Percentiles rank a stretch among this genome's conserved stretches.
These are phyloP conservation scores for Lentinula detonsa DNA, from an alignment of 768 basidiomycete genomes.

Conservation along the genomic window DNA sequence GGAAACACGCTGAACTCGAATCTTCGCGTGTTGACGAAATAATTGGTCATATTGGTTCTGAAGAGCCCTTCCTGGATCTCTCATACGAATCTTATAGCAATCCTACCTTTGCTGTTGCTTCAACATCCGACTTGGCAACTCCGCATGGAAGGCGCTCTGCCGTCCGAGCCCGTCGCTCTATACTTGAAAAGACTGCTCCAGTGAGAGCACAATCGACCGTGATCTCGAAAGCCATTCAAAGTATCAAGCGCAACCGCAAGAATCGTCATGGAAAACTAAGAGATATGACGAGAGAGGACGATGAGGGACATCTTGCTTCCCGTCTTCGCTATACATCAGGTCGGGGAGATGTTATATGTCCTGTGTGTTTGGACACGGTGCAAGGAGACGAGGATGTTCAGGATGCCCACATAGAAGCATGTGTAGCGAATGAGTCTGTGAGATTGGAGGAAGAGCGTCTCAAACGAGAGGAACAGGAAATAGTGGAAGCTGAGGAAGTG, in stretches of 20 bases:
- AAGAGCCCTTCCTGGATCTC: conserved; percentile 47
- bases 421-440: conserved; percentile 52
- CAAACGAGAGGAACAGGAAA: conserved; percentile 25
- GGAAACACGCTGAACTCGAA: conserved; percentile 60
- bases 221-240: conserved; percentile 49
- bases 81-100: conserved; percentile 31
- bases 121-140: conserved; percentile 9
- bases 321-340: conserved; percentile 19
- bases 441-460: conserved; percentile 37
- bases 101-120: conserved; percentile 25
- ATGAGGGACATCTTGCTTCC: conserved; percentile 28
- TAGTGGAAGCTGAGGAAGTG: conserved; percentile 24
- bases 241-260: conserved; percentile 66
- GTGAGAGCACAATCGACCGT: conserved; percentile 21
- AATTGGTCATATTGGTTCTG: conserved; percentile 55
- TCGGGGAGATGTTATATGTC: conserved; percentile 52
- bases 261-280: conserved; percentile 61
- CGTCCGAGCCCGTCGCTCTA: conserved; percentile 33
- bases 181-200: conserved; percentile 17
- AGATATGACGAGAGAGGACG: conserved; percentile 60
- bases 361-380: conserved; percentile 55
- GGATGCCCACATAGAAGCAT: conserved; percentile 79
- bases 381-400: conserved; percentile 67
- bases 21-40: conserved; percentile 65
- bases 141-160: conserved; percentile 35